Evolutionary conservation across 192 early-diverging fungal genomes (phyloP).

Genomic region (Pilaira anomala): DNA sequence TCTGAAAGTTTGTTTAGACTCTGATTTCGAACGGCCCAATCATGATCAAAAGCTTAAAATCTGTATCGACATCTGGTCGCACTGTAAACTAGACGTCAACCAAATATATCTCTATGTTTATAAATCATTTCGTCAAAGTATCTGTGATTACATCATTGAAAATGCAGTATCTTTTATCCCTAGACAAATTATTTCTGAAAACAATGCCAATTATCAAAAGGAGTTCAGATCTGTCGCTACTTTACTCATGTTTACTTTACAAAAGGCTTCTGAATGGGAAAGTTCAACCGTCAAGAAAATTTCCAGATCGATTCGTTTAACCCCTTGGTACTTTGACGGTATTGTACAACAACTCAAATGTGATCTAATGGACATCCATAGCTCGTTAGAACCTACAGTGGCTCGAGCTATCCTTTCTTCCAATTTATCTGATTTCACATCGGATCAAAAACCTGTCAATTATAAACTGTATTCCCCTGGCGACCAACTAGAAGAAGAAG

Average conservation of each 20-base stretch:
- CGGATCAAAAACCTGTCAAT: conserved; percentile 1
- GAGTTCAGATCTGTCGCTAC: neutral
- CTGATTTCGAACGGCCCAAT: neutral
- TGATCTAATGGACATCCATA: conserved; percentile 42
- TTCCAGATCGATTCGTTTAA: conserved; percentile 32
- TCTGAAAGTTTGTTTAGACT: conserved; percentile 15
- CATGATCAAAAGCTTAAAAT: conserved; percentile 32
- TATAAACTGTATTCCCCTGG: conserved; percentile 38
- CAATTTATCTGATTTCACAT: neutral
- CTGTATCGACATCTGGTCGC: conserved; percentile 50
- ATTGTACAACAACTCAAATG: conserved; percentile 44
- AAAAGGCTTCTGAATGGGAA: conserved; percentile 43
- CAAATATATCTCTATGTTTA: conserved; percentile 39
- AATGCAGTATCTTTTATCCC: neutral
- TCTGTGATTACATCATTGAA: conserved; percentile 58
- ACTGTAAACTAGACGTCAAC: conserved; percentile 40
- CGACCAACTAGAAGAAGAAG: conserved; percentile 23
- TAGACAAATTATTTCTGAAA: conserved; percentile 10
- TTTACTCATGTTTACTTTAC: conserved; percentile 9
- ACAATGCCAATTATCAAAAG: neutral
- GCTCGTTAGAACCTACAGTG: conserved; percentile 42
- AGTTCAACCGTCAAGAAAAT: conserved; percentile 48
- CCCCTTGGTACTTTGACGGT: conserved; percentile 57
- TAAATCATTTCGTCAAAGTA: conserved; percentile 47
- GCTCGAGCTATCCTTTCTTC: conserved; percentile 34